Base-by-base conservation (phyloP, 345 rosid species). In the Salix dunnii region DNA sequence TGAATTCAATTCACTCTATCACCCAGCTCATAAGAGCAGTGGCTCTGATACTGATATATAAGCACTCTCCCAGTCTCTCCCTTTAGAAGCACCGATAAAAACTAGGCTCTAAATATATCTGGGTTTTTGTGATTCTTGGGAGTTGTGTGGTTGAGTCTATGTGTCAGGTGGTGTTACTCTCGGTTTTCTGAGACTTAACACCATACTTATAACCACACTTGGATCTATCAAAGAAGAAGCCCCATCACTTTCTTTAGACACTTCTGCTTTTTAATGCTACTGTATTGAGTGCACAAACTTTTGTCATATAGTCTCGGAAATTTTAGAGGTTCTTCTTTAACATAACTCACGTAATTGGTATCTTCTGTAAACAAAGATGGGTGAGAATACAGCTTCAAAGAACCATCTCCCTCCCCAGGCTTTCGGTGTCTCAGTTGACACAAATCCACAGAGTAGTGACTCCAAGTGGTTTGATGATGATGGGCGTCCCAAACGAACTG, bases 391-490 rank as follows among this genome's bases (percentile, higher is more conserved):
- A 28, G 18, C 61, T 46, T 6, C 70, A 43, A 76, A 55, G 67
- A 68, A 68, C 62, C 40, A 31, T 0, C 49, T 76, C 35, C 62
- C 79, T 62, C 49, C 61, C 30, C 81, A 60, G 36, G 31, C 23
- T 48, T 78, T 67, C 74, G 25, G n/a, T 11, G 70, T 88, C 63
- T 72, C 91, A 75, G 18, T 84, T 4, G 90, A 89, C 64, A 68
- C 48, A 74, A 89, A 75, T 43, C 73, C 82, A 9, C 82, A 77
- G 35, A 76, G 74, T 7, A 76, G 72, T 9, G 91, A 76, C 74
- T 88, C 96, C 79, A 85, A 94, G 73, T 87, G 86, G 86, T 89
- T 84, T 67, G 97, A 94, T 58, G 97, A 94, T 38, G 98, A 94
- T 8, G 94, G 91, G 13, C 88, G 85, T 11, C 85, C 71, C 76